Evolutionary conservation across 345 rosid genomes (phyloP).

Genomic region (Salix dunnii): DNA sequence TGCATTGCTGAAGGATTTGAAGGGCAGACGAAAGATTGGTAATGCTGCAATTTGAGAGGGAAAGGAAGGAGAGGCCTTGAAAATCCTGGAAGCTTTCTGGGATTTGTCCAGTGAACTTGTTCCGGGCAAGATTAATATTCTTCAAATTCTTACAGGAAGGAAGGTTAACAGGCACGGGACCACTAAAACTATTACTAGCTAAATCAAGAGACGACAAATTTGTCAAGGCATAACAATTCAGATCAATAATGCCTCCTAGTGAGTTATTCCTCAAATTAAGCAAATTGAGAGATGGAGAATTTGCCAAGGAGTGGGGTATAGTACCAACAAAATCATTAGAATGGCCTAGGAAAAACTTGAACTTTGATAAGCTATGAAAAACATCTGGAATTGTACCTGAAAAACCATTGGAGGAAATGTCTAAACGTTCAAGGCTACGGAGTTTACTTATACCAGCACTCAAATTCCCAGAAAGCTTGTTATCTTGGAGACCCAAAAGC

Average conservation of each 20-base stretch:
- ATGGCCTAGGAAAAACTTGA: constrained; percentile 42
- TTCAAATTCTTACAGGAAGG: constrained; percentile 48
- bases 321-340: constrained; percentile 52
- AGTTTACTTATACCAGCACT: constrained; percentile 40
- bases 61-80: constrained; percentile 55
- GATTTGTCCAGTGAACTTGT: constrained; percentile 52
- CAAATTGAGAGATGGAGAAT: constrained; percentile 42
- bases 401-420: constrained; percentile 49
- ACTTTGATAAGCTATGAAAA: constrained; percentile 30
- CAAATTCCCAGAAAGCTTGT: constrained; percentile 51
- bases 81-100: constrained; percentile 60
- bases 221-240: constrained; percentile 61
- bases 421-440: constrained; percentile 46
- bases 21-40: constrained; percentile 51
- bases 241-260: constrained; percentile 41
- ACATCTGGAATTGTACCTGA: constrained; percentile 62
- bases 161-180: constrained; percentile 53
- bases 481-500: constrained; percentile 46
- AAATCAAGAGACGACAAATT: constrained; percentile 59
- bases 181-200: constrained; percentile 53
- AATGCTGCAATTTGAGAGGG: constrained; percentile 58
- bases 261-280: constrained; percentile 76
- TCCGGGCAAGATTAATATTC: constrained; percentile 61
- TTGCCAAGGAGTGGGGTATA: constrained; percentile 58
- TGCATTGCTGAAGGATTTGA: constrained; percentile 57